phyloP scores from a whole-genome alignment of 495 filamentous ascomycete genomes.

The Xylaria acuta region DNA sequence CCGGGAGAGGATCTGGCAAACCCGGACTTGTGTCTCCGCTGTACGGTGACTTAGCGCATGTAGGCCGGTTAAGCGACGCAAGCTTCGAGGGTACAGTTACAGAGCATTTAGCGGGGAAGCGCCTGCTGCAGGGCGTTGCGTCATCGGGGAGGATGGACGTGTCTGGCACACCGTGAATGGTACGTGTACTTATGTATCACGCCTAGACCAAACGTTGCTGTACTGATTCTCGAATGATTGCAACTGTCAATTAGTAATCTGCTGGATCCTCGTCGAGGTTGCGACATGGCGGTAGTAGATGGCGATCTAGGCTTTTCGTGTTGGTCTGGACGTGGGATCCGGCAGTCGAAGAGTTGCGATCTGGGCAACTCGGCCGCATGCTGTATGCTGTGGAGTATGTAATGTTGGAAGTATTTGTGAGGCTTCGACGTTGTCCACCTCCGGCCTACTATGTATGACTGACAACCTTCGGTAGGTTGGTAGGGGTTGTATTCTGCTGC shows the following conservation, averaged over 20 bases:
- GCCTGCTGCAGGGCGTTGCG: constrained; percentile 23
- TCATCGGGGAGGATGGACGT: constrained; percentile 20
- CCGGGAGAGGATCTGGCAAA: background rate
- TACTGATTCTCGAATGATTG: background rate
- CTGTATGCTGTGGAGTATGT: background rate
- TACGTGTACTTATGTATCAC: background rate
- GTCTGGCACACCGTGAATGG: background rate
- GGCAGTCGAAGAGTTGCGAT: background rate
- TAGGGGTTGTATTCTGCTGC: background rate
- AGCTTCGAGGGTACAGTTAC: constrained; percentile 16
- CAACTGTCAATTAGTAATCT: background rate
- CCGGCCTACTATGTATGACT: background rate
- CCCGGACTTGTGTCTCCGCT: constrained; percentile 15
- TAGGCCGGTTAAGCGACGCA: constrained; percentile 21
- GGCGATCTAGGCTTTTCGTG: background rate
- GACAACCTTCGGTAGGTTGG: background rate
- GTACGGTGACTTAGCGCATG: background rate
- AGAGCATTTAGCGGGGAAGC: constrained; percentile 19
- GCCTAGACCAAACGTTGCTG: background rate
- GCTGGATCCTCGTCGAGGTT: background rate
- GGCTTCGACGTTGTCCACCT: background rate
- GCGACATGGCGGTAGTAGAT: background rate
- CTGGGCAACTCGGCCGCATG: background rate
- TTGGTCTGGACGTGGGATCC: background rate
- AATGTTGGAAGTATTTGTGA: background rate